Conservation (phyloP, 2,329 filamentous ascomycete genomes). For the Clonostachys sp. region DNA sequence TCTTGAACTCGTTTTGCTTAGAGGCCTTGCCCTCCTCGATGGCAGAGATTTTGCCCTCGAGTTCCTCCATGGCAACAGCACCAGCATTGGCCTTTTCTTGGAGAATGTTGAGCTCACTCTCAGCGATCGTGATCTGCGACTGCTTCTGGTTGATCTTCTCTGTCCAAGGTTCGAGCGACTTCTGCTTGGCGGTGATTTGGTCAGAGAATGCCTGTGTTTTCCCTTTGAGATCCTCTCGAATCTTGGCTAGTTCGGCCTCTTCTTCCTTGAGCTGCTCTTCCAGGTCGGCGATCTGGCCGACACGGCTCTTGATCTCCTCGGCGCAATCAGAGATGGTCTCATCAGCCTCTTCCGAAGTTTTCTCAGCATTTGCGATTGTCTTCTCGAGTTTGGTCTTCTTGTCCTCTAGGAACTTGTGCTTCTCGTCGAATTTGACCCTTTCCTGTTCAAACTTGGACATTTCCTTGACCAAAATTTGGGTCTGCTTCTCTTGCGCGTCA, state of each 20-base stretch:
- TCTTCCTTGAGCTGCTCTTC: slow-evolving; percentile 74
- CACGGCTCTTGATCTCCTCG: slow-evolving; percentile 73
- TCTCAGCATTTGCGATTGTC: slow-evolving; percentile 71
- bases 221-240: slow-evolving; percentile 84
- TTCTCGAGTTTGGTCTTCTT: slow-evolving; percentile 97
- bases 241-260: slow-evolving; percentile 75
- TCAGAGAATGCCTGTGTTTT: slow-evolving; percentile 96
- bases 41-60: slow-evolving; percentile 70
- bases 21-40: slow-evolving; percentile 67
- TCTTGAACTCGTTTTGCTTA: slow-evolving; percentile 72
- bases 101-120: slow-evolving; percentile 90
- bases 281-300: slow-evolving; percentile 68
- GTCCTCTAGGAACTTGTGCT: slow-evolving; percentile 84
- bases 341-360: slow-evolving; percentile 68
- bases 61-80: slow-evolving; percentile 76
- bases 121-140: slow-evolving; percentile 87
- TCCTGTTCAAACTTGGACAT: slow-evolving; percentile 94
- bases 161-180: slow-evolving; percentile 91
- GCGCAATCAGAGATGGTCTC: slow-evolving; percentile 74
- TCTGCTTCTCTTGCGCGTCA: slow-evolving; percentile 76
- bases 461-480: slow-evolving; percentile 76
- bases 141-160: slow-evolving; percentile 96
- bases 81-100: slow-evolving; percentile 86
- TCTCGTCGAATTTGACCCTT: slow-evolving; percentile 95
- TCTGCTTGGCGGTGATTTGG: slow-evolving; percentile 87